These are phyloP conservation scores for Pseudocercospora fuligena DNA, from an alignment of 2,329 filamentous ascomycete species.

Conservation along the genomic window DNA sequence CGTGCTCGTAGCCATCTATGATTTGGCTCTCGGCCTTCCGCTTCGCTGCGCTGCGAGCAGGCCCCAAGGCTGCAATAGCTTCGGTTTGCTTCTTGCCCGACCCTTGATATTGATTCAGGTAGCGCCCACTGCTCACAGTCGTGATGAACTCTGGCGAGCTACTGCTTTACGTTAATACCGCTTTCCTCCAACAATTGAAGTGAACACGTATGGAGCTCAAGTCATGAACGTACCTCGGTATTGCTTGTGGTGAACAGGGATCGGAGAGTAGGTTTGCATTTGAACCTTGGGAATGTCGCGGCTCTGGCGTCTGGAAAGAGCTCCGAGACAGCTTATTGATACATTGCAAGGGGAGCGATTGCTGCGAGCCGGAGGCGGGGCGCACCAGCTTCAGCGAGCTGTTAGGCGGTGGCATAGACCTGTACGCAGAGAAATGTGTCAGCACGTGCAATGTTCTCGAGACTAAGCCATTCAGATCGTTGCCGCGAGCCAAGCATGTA, in stretches of 20 bases:
- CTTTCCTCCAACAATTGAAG: background rate
- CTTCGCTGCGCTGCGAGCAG: constrained; percentile 19
- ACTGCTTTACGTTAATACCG: constrained; percentile 15
- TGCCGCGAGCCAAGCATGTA: background rate
- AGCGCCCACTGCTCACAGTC: constrained; percentile 4
- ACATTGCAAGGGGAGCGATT: background rate
- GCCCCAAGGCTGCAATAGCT: background rate
- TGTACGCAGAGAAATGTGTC: background rate
- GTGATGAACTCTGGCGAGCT: constrained; percentile 34
- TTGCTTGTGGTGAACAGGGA: background rate
- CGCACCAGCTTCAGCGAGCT: constrained; percentile 34
- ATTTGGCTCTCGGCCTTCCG: constrained; percentile 31
- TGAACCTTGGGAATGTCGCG: background rate
- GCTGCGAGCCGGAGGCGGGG: constrained; percentile 9
- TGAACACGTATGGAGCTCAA: background rate
- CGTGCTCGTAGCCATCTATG: constrained; percentile 27
- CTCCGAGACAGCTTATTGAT: background rate
- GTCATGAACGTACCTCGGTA: background rate
- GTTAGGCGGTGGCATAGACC: constrained; percentile 33
- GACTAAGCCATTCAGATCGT: background rate
- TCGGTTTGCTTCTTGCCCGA: constrained; percentile 13
- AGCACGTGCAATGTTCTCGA: background rate
- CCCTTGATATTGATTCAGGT: constrained; percentile 18
- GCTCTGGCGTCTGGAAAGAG: constrained; percentile 22
- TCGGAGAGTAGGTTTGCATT: background rate